A percentile compares a stretch with the other conserved stretches of the same genome.
Conservation (phyloP, 2,329 filamentous ascomycete species). For the Coniella lustricola region DNA sequence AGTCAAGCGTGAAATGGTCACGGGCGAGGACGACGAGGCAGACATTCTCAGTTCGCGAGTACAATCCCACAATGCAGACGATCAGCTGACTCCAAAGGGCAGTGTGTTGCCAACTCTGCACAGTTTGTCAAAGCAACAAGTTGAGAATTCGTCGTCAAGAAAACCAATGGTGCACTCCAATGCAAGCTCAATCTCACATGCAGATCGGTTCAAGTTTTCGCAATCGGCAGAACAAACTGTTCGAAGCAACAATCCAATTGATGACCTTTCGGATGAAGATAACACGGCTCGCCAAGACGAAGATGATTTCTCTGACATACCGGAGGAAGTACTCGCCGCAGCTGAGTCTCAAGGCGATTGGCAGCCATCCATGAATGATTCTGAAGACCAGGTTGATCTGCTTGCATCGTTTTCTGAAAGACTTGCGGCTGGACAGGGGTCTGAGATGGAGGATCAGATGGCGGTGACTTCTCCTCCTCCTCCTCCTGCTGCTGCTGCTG, state of each 20-base stretch:
- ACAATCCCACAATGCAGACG: slow-evolving; percentile 5
- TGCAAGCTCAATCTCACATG: not conserved
- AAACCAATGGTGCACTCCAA: not conserved
- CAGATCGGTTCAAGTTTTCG: not conserved
- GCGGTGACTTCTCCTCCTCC: too few species aligned
- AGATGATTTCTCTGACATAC: slow-evolving; percentile 53
- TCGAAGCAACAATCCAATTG: not conserved
- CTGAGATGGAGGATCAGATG: too few species aligned
- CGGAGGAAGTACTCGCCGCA: slow-evolving; percentile 41
- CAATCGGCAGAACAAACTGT: not conserved
- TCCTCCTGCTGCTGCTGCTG: too few species aligned
- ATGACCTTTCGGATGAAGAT: slow-evolving; percentile 13
- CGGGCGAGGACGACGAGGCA: slow-evolving; percentile 18
- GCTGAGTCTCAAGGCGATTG: slow-evolving; percentile 24
- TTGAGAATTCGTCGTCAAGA: not conserved
- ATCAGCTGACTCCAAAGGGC: not conserved
- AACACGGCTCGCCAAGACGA: slow-evolving; percentile 40
- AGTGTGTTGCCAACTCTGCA: too few species aligned
- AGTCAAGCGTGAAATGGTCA: slow-evolving; percentile 32
- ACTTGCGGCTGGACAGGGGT: too few species aligned
- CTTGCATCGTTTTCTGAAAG: too few species aligned
- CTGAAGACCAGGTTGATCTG: slow-evolving; percentile 6
- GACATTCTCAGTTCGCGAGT: slow-evolving; percentile 9
- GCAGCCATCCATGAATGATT: slow-evolving; percentile 6
- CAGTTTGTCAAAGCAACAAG: not conserved